phyloP scores from a whole-genome alignment of 257 asterid genomes.

The Linderniella brevidens region DNA sequence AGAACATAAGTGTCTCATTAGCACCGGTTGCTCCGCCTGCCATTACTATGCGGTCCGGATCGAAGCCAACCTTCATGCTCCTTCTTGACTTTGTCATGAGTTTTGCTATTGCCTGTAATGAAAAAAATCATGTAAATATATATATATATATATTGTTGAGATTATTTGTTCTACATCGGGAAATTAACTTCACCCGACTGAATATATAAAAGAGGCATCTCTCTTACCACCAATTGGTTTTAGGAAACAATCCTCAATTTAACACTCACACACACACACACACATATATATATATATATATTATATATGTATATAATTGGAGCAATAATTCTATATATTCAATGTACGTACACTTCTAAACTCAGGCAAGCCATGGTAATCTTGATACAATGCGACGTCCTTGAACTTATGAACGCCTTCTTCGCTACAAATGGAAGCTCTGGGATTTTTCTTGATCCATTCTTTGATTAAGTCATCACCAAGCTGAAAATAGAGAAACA shows the following conservation, averaged over 20 bases:
- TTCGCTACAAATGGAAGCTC: slow-evolving; percentile 47
- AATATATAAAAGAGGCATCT: too few species aligned
- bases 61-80: slow-evolving; percentile 28
- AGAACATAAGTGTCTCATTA: slow-evolving; percentile 39
- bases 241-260: too few species aligned
- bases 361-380: slow-evolving; percentile 65
- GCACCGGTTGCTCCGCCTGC: slow-evolving; percentile 93
- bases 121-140: too few species aligned
- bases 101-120: slow-evolving; percentile 50
- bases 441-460: slow-evolving; percentile 47
- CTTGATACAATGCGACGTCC: slow-evolving; percentile 51
- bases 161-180: too few species aligned
- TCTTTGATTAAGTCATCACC: slow-evolving; percentile 35
- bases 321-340: too few species aligned
- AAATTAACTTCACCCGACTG: too few species aligned
- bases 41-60: slow-evolving; percentile 64
- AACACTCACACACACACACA: too few species aligned
- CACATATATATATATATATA: too few species aligned
- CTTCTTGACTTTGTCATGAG: slow-evolving; percentile 63
- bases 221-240: too few species aligned
- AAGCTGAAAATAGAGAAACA: slow-evolving; percentile 26
- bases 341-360: slow-evolving; percentile 32
- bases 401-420: slow-evolving; percentile 46
- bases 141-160: too few species aligned
- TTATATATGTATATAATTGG: too few species aligned